A percentile compares a stretch with the other conserved stretches of the same genome.
Evolutionary conservation across 805 yeast genomes (phyloP).

Genomic region (Yarrowia sp.): DNA sequence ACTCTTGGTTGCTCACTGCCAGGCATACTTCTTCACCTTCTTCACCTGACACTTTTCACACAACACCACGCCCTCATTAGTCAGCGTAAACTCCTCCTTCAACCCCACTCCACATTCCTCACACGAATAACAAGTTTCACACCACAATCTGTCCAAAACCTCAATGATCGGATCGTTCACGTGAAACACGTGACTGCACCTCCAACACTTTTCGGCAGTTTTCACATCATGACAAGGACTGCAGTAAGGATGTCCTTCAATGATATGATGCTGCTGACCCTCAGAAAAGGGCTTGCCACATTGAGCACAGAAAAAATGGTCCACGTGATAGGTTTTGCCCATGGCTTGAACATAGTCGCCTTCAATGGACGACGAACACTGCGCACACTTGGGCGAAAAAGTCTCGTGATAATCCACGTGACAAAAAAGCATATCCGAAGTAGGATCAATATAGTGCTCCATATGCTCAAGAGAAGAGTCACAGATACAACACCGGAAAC

Average conservation of each 20-base stretch:
- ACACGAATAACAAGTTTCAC: conserved; percentile 48
- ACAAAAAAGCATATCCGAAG: conserved; percentile 45
- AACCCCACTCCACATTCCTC: conserved; percentile 48
- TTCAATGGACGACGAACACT: conserved; percentile 49
- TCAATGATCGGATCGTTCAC: conserved; percentile 44
- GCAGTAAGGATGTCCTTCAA: conserved; percentile 45
- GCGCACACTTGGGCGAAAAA: conserved; percentile 47
- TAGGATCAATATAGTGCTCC: conserved; percentile 43
- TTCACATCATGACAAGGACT: conserved; percentile 44
- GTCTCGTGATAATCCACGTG: conserved; percentile 49
- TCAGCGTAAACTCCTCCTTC: conserved; percentile 47
- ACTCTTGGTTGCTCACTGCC: conserved; percentile 38
- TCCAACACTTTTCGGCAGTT: conserved; percentile 48
- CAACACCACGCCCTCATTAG: conserved; percentile 48
- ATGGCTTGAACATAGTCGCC: conserved; percentile 46
- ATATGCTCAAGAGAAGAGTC: conserved; percentile 43
- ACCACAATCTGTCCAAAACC: conserved; percentile 49
- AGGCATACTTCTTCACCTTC: conserved; percentile 43
- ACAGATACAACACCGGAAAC: conserved; percentile 45
- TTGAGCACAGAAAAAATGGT: conserved; percentile 49
- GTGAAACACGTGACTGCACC: conserved; percentile 45
- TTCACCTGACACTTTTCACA: conserved; percentile 46
- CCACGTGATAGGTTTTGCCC: conserved; percentile 47
- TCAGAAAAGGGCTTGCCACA: conserved; percentile 46
- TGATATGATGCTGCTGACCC: conserved; percentile 27